Evolutionary conservation across 2,329 filamentous ascomycete species (phyloP).

Genomic region (Fusarium annulatum): DNA sequence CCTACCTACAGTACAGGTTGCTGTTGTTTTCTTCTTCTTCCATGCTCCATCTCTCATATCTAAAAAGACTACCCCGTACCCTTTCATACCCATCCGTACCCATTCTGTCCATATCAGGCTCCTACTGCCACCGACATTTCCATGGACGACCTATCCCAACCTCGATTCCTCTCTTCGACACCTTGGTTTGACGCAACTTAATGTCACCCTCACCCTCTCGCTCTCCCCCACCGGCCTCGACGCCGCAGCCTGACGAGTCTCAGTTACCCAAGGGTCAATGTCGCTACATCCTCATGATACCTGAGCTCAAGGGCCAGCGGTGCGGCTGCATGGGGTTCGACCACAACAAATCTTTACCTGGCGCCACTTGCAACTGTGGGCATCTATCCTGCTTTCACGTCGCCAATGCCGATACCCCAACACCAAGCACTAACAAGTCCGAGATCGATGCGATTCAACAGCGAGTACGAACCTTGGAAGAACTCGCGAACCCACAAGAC

Average conservation of each 20-base stretch:
- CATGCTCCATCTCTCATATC: constrained; percentile 34
- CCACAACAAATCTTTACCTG: constrained; percentile 63
- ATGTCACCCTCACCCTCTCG: constrained; percentile 44
- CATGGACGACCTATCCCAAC: constrained; percentile 43
- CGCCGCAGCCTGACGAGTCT: constrained; percentile 53
- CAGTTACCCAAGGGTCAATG: constrained; percentile 68
- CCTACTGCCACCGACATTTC: constrained; percentile 37
- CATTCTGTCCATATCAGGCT: constrained; percentile 24
- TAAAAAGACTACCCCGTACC: neutral
- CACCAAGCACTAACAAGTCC: constrained; percentile 61
- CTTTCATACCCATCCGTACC: neutral
- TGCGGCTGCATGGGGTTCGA: constrained; percentile 69
- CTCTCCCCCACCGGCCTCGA: constrained; percentile 41
- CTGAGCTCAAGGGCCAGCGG: constrained; percentile 67
- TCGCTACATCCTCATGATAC: constrained; percentile 67
- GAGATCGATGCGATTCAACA: constrained; percentile 46
- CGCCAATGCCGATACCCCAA: constrained; percentile 58
- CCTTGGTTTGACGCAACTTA: constrained; percentile 43
- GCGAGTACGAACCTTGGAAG: constrained; percentile 47
- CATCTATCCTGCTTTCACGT: constrained; percentile 70
- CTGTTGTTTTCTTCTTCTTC: constrained; percentile 11
- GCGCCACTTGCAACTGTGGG: constrained; percentile 68
- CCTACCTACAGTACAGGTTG: constrained; percentile 1
- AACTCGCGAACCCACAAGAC: constrained; percentile 48
- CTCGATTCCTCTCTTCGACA: constrained; percentile 36